phyloP scores from a whole-genome alignment of 192 early-diverging fungal species.

The Umbelopsis sp. region DNA sequence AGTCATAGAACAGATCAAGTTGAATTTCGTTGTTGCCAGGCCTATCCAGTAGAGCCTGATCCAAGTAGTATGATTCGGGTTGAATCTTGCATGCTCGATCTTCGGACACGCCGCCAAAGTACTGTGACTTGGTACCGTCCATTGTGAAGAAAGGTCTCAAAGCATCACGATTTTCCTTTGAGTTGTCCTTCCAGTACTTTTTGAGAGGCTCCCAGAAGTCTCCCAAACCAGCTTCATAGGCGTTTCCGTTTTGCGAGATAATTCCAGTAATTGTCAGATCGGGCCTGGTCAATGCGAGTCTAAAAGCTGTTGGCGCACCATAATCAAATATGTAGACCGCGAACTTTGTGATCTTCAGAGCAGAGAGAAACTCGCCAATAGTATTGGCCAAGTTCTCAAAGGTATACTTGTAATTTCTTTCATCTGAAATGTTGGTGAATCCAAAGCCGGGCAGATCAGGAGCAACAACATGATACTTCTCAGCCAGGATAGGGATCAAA shows the following conservation, averaged over 20 bases:
- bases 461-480: conserved; percentile 19
- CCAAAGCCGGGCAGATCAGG: conserved; percentile 26
- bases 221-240: conserved; percentile 15
- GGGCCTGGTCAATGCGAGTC: not conserved
- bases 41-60: conserved; percentile 9
- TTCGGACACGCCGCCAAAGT: conserved; percentile 4
- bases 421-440: conserved; percentile 8
- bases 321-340: conserved; percentile 20
- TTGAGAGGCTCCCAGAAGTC: conserved; percentile 9
- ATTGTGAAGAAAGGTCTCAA: not conserved
- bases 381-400: conserved; percentile 23
- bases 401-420: conserved; percentile 17
- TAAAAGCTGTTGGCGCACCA: conserved; percentile 16
- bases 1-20: conserved; percentile 21
- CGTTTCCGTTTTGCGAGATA: conserved; percentile 29
- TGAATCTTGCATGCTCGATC: not conserved
- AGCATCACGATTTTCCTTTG: conserved; percentile 13
- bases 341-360: not conserved
- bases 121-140: conserved; percentile 18
- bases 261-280: conserved; percentile 10
- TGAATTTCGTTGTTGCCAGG: conserved; percentile 27
- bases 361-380: not conserved
- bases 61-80: conserved; percentile 20
- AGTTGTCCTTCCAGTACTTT: not conserved
- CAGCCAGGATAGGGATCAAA: conserved; percentile 22